phyloP scores from a whole-genome alignment of 192 early-diverging fungal species.

The Mortierella hygrophila region DNA sequence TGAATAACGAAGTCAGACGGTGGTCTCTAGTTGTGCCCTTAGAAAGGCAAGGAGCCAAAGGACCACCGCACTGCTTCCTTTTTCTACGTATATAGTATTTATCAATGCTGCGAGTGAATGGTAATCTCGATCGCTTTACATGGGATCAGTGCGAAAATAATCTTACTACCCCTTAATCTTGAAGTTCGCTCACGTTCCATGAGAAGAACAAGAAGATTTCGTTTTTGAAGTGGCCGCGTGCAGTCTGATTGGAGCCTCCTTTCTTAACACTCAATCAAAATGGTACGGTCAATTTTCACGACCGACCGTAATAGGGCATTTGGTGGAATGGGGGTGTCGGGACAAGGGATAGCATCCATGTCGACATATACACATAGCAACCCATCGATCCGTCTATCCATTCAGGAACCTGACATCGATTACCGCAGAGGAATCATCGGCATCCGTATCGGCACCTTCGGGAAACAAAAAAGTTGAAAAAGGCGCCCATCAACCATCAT shows the following conservation, averaged over 20 bases:
- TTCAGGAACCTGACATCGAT: not conserved
- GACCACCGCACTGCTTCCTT: too few species aligned
- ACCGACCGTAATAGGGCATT: not conserved
- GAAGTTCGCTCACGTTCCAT: not conserved
- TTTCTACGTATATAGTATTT: too few species aligned
- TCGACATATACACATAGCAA: not conserved
- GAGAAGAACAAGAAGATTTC: not conserved
- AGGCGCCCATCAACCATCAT: not conserved
- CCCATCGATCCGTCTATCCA: conserved; percentile 24
- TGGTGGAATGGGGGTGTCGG: not conserved
- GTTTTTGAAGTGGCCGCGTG: not conserved
- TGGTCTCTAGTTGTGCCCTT: too few species aligned
- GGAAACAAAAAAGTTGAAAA: not conserved
- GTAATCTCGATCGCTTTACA: too few species aligned
- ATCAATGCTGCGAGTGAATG: too few species aligned
- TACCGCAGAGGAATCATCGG: not conserved
- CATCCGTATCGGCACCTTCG: not conserved
- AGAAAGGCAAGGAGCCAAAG: too few species aligned
- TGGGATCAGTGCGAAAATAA: too few species aligned
- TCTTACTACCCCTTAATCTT: too few species aligned
- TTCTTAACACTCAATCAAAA: conserved; percentile 12
- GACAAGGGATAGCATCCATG: not conserved
- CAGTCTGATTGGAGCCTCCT: conserved; percentile 10
- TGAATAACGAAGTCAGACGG: too few species aligned
- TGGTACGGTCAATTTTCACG: conserved; percentile 6